Base-by-base conservation (phyloP, 2,329 filamentous ascomycete species). In the Cadophora malorum region DNA sequence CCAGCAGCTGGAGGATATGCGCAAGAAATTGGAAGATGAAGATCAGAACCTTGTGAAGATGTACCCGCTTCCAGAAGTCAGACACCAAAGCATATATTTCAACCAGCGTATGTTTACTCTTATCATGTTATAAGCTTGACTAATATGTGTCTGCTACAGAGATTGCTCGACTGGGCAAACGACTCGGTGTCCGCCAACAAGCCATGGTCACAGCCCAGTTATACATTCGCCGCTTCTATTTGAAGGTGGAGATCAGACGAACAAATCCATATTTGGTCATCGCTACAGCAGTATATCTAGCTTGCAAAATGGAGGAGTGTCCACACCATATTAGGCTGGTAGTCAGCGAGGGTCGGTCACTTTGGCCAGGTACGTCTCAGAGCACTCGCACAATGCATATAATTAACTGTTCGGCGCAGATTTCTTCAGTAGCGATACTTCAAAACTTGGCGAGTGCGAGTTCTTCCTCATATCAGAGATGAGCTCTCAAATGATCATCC, bases 261-360 rank as follows among this genome's bases (percentile, higher is more conserved):
- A 97, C 94, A 59, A 99, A 98, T 75, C 94, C 95, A 4, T 97
- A 97, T 77, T 88, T 98, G 45, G 89, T 98, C 67, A 86, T 97
- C 72, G 91, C 94, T n/a, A 98, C 96, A 1, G 92, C 95, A 5
- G 86, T 98, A 69, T 99, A 99, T 79, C 84, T 99, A 45, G 94
- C 96, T 23, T 97, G 94, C 82, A 99, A 99, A 81, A 97, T 97
- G 88, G 96, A 99, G 79, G 96, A 99, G 79, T 94, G 90, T 62
- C 96, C 96, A 2, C 95, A 98, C 79, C 96, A 99, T 79, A 98
- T 99, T 75, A 88, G 96, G 35, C 87, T 97, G 71, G 90, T 99
- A 67, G 90, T 96, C 12, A 90, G 89, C 58, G 96, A 99, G 79
- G 93, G 94, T 3, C 89, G 93, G 41, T 88, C 91, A 67, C 85